Evolutionary conservation across 2,329 filamentous ascomycete species (phyloP), one percentile per base, ranked within the genome.

Genomic region (Aspergillus unguis): DNA sequence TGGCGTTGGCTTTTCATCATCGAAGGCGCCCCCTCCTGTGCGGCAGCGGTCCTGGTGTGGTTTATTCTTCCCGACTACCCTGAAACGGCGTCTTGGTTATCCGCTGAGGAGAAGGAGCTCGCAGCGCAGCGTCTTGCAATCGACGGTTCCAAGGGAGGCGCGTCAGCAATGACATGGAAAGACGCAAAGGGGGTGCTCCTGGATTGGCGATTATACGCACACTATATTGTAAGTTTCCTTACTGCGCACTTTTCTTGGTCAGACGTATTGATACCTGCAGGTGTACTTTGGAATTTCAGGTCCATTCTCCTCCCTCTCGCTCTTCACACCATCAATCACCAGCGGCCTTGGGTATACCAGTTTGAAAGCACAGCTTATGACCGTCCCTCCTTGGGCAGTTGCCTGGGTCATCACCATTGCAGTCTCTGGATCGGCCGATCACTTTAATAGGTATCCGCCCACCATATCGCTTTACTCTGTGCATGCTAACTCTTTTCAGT

Each of bases 301-400:
- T 2, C 80, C 82, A 0, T 84, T 85, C 59, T 80, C 80, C 2
- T 81, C 79, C 44, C 71, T 86, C 48, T 83, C 80, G 9, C 72
- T 70, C 74, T 87, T 77, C 67, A 78, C 86, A 0, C 86, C 86
- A 0, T 84, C 81, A 2, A 87, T 88, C 50, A 82, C 86, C 48
- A 77, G 77, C 4, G 82, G 82, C 0, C 64, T 81, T 1, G 77
- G 77, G 2, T 81, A 77, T 58, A 65, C 78, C n/a, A 77, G 80
- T 48, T 72, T 85, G n/a, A 65, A 73, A 43, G 83, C 84, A 4
- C 85, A 87, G 67, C 67, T 87, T 23, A 83, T 87, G 77, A 85
- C 83, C 0, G 83, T 87, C 0, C 84, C 85, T 1, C 83, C 84
- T 0, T 87, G 84, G 64, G 83, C 80, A 1, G 80, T 80, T 1